Base-by-base conservation (phyloP, 2,329 filamentous ascomycete species). In the Ilyonectria sp. region DNA sequence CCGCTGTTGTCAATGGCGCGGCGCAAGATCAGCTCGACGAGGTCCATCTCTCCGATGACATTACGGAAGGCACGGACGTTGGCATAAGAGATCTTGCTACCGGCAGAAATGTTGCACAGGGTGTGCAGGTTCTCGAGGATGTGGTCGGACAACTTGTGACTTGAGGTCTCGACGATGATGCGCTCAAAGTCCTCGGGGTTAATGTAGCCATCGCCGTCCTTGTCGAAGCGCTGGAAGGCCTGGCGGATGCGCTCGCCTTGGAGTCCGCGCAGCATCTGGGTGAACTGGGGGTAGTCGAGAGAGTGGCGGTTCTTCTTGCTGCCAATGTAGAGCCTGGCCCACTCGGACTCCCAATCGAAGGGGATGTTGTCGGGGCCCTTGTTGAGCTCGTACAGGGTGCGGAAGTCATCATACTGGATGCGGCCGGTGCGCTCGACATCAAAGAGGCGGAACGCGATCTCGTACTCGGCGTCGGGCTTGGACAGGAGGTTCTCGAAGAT, bases 51-150 rank as follows among this genome's bases (percentile, higher is more conserved):
- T 77, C 93, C 92, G 75, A 99, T 95, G 82, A 99, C 92, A 80
- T 99, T 99, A 85, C 97, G 95, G 85, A 99, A 99, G 43, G 96
- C 96, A 73, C 96, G 91, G 35, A 99, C 96, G 79, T 97, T 98
- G 80, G 96, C 94, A 79, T 99, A 99, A 7, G 95, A 98, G 75
- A 99, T 96, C 84, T 97, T 97, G 85, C 91, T 96, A 69, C 94
- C 92, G 37, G 91, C 87, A 8, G 94, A 94, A 80, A 98, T 97
- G 83, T 98, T 98, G 89, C 95, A 98, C 46, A 99, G 89, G 1
- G 94, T 96, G 70, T 93, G 91, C 53, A 99, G 89, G 82, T 98
- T 95, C 73, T 95, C 91, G 56, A 99, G 87, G 47, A 99, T 86
- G 81, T 99, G 95, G 82, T 99, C 96, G 1, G 95, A 98, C 69